Conservation (phyloP, 1,284 basidiomycete genomes). For the Naganishia liquefaciens region DNA sequence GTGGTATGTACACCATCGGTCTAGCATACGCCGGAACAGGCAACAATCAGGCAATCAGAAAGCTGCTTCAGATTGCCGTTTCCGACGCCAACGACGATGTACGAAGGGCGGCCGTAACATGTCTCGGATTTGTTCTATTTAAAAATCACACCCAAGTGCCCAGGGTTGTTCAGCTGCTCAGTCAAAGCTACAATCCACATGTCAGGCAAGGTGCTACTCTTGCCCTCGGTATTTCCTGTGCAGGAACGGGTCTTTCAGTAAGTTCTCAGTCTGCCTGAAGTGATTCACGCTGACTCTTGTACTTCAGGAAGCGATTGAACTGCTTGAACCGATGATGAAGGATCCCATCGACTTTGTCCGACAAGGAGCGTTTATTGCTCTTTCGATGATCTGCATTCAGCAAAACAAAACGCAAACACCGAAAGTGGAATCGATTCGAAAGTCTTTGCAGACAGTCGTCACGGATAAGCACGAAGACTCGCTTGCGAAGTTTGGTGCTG, state of each 20-base stretch:
- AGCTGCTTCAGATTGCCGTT: conserved; percentile 88
- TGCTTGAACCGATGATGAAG: conserved; percentile 93
- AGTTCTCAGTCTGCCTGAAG: conserved; percentile 25
- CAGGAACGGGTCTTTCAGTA: conserved; percentile 90
- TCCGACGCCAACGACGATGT: conserved; percentile 97
- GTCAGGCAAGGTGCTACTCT: conserved; percentile 93
- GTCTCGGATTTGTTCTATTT: conserved; percentile 90
- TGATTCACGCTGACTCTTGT: background rate
- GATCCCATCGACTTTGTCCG: conserved; percentile 96
- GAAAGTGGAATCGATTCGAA: conserved; percentile 74
- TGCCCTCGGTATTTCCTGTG: conserved; percentile 91
- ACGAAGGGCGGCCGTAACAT: conserved; percentile 87
- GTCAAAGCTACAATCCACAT: conserved; percentile 98
- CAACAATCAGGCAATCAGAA: conserved; percentile 85
- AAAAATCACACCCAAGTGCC: conserved; percentile 93
- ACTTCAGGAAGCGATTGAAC: conserved; percentile 77
- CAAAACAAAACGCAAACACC: conserved; percentile 86
- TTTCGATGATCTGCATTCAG: conserved; percentile 93
- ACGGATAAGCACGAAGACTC: conserved; percentile 95
- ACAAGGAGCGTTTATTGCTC: conserved; percentile 91
- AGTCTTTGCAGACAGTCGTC: conserved; percentile 82
- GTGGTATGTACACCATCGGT: conserved; percentile 91
- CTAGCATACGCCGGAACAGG: conserved; percentile 92
- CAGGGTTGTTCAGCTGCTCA: conserved; percentile 87
- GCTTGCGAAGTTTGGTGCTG: conserved; percentile 94